Evolutionary conservation across 306 rosid species (phyloP), one percentile per base, ranked within the genome.

Genomic region (Gastrolobium villosum): DNA sequence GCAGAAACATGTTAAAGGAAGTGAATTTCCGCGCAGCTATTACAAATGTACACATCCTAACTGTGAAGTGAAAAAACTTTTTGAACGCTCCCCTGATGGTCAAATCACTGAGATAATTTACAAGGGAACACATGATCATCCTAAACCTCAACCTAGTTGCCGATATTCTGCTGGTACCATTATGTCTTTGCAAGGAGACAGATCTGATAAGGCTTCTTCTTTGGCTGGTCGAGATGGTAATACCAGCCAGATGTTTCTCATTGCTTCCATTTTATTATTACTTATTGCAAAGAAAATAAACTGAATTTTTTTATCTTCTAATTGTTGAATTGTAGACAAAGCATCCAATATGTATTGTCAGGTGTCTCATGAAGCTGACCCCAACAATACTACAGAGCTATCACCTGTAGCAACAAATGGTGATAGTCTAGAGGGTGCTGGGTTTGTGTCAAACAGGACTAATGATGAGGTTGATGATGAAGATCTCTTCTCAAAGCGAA

Each of bases 1-100:
- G 73, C 98, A 95, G 84, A 95, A 95, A 76, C 99, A 74, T 56
- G 99, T 95, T 75, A 95, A 95, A 83, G 99, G 99, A 73, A 83
- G 99, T 84, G 99, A 95, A 86, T 95, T 92, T 79, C 99, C 99
- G 0, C 97, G 99, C 80, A 95, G 99, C 88, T 95, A 95, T 85
- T 95, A 95, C 89, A 95, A 95, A 82, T 95, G 99, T 62, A 95
- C 98, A 11, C 96, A 95, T 82, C 99, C 99, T 35, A 89, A 88
- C 83, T 95, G 99, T 85, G 99, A 95, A 88, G 99, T 95, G 87
- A 95, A 95, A 80, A 95, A 95, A 79, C 89, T 95, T 32, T 95
- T 95, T 64, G 98, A 95, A 87, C 96, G 98, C 66, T 87, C 96
- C 74, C 90, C 91, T 78, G 98, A 95, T 26, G 99, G 99, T 64